phyloP scores from a whole-genome alignment of 176 grass and related monocot genomes.

The Cocos nucifera region DNA sequence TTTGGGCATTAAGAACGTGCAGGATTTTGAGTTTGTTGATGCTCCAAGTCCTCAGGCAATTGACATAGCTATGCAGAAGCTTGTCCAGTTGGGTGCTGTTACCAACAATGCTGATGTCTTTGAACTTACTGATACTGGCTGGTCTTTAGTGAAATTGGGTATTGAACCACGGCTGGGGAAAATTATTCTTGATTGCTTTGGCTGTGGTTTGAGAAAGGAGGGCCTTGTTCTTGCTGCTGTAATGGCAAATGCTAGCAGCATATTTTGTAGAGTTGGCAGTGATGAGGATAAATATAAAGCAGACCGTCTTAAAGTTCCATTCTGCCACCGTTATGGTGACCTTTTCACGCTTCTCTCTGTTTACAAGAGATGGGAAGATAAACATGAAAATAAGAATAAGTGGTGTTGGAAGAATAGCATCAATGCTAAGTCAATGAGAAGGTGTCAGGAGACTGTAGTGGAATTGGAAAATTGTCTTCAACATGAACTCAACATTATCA shows the following conservation, averaged over 20 bases:
- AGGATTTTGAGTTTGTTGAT: slow-evolving; percentile 87
- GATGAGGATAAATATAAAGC: slow-evolving; percentile 78
- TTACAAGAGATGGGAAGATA: slow-evolving; percentile 90
- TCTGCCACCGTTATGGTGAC: slow-evolving; percentile 81
- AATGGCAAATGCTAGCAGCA: slow-evolving; percentile 92
- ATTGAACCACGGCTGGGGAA: slow-evolving; percentile 84
- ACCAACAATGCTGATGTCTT: slow-evolving; percentile 28
- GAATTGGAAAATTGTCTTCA: slow-evolving; percentile 78
- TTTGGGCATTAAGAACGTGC: slow-evolving; percentile 49
- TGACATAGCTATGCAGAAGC: slow-evolving; percentile 57
- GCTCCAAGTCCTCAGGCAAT: slow-evolving; percentile 70
- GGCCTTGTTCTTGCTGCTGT: slow-evolving; percentile 79
- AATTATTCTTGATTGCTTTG: slow-evolving; percentile 84
- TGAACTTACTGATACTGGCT: slow-evolving; percentile 61
- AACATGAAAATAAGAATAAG: slow-evolving; percentile 42
- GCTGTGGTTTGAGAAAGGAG: slow-evolving; percentile 64
- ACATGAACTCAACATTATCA: slow-evolving; percentile 59
- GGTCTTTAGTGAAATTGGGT: slow-evolving; percentile 63
- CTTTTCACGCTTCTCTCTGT: slow-evolving; percentile 91
- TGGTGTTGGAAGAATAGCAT: slow-evolving; percentile 98
- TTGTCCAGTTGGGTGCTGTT: slow-evolving; percentile 77
- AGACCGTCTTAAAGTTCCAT: slow-evolving; percentile 64
- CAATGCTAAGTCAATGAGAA: slow-evolving; percentile 87
- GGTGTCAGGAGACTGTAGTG: slow-evolving; percentile 68
- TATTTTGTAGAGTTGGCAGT: slow-evolving; percentile 95